Conservation (phyloP, 1,284 basidiomycete species). For the Ustilago xerochloae region DNA sequence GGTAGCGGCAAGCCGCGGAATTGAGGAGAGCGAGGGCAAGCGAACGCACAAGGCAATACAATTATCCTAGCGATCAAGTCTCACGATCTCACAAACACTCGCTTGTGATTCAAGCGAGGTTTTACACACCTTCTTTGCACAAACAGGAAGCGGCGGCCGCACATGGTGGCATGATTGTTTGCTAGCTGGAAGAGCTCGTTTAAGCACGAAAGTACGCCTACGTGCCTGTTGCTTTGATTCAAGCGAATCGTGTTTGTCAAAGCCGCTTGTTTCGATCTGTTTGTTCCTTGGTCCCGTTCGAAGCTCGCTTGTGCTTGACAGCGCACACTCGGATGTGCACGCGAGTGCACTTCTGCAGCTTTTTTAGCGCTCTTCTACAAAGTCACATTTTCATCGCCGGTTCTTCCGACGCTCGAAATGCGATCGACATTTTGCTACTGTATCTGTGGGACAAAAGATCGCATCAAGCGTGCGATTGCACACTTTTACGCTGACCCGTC, state of each 20-base stretch:
- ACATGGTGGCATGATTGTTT: neutral
- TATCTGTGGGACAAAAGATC: too few relatives aligned
- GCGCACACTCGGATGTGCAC: conserved; percentile 6
- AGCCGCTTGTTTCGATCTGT: neutral
- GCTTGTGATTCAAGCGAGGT: neutral
- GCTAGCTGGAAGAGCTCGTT: too few relatives aligned
- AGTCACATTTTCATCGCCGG: neutral
- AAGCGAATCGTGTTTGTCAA: too few relatives aligned
- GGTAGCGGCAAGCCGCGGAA: too few relatives aligned
- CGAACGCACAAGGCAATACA: too few relatives aligned
- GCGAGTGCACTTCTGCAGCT: neutral
- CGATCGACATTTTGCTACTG: neutral
- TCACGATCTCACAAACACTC: conserved; percentile 7
- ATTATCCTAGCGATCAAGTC: too few relatives aligned
- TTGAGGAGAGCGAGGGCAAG: too few relatives aligned
- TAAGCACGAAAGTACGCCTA: too few relatives aligned
- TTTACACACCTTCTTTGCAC: neutral
- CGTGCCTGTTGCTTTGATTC: too few relatives aligned
- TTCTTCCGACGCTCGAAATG: neutral
- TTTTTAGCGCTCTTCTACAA: conserved; percentile 2
- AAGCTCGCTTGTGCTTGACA: conserved; percentile 9
- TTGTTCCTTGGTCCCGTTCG: neutral
- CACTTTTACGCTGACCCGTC: neutral
- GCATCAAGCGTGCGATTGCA: too few relatives aligned
- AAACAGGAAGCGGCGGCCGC: neutral